Evolutionary conservation across 306 rosid genomes (phyloP).

Genomic region (Rosa persica): DNA sequence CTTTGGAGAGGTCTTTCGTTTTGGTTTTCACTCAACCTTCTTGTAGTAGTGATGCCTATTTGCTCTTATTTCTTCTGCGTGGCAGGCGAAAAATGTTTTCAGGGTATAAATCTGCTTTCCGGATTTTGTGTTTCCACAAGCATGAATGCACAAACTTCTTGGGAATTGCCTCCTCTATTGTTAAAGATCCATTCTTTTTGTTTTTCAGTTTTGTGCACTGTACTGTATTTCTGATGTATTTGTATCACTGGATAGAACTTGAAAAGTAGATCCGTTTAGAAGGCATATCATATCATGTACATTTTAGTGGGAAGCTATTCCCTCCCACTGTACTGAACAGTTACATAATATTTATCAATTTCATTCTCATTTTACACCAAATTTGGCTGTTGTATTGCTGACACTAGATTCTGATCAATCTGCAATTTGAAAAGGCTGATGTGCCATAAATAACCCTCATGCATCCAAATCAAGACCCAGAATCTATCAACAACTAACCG

Average conservation of each 20-base stretch:
- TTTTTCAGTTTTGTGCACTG: not conserved
- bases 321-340: slow-evolving; percentile 7
- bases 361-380: slow-evolving; percentile 13
- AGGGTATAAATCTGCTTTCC: slow-evolving; percentile 26
- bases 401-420: not conserved
- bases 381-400: not conserved
- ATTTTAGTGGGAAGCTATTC: slow-evolving; percentile 5
- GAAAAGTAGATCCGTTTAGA: slow-evolving; percentile 23
- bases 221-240: not conserved
- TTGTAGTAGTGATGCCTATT: slow-evolving; percentile 12
- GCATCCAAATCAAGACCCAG: too few relatives aligned
- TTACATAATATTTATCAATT: slow-evolving; percentile 7
- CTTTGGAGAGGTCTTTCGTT: slow-evolving; percentile 1
- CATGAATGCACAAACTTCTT: not conserved
- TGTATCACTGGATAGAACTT: slow-evolving; percentile 15
- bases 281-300: not conserved
- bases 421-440: not conserved
- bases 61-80: slow-evolving; percentile 17
- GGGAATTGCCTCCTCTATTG: slow-evolving; percentile 22
- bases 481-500: too few relatives aligned
- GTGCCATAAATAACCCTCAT: not conserved
- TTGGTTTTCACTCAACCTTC: slow-evolving; percentile 10
- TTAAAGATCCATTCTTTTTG: slow-evolving; percentile 27
- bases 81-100: slow-evolving; percentile 65
- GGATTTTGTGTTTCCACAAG: slow-evolving; percentile 18